Evolutionary conservation across 371 early-diverging fungal genomes (phyloP).

Genomic region (Saksenaea oblongispora): DNA sequence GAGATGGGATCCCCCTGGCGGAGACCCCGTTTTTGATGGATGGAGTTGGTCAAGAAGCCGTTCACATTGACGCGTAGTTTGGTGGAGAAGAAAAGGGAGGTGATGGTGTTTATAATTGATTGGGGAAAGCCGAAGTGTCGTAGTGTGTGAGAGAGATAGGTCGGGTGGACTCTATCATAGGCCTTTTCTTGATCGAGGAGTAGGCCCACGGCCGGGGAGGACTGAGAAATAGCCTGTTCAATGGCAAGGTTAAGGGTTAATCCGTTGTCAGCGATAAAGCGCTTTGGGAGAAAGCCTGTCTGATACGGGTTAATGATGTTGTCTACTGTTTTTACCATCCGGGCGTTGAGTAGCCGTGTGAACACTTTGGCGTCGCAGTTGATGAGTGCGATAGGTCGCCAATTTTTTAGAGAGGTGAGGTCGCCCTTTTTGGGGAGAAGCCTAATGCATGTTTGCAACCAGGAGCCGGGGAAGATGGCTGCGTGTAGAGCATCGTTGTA

Average conservation of each 20-base stretch:
- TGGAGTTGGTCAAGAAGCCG: slow-evolving; percentile 9
- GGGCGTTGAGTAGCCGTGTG: slow-evolving; percentile 14
- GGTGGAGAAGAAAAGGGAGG: slow-evolving; percentile 18
- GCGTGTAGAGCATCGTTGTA: neutral
- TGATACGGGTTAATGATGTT: slow-evolving; percentile 12
- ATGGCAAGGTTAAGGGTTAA: neutral
- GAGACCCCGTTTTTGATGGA: slow-evolving; percentile 16
- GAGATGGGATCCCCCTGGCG: slow-evolving; percentile 23
- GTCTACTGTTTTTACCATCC: neutral
- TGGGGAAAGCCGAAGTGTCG: slow-evolving; percentile 9
- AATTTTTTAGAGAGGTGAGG: slow-evolving; percentile 19
- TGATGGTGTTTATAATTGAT: neutral
- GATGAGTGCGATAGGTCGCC: slow-evolving; percentile 31
- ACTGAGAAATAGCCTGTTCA: no score
- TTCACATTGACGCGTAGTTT: slow-evolving; percentile 10
- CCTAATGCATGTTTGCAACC: slow-evolving; percentile 14
- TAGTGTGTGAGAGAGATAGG: slow-evolving; percentile 11
- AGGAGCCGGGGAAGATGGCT: slow-evolving; percentile 7
- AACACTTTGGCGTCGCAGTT: slow-evolving; percentile 30
- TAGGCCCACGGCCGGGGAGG: neutral
- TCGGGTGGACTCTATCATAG: slow-evolving; percentile 25
- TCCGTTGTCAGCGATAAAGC: slow-evolving; percentile 20
- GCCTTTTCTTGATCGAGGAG: slow-evolving; percentile 20
- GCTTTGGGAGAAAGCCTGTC: slow-evolving; percentile 17
- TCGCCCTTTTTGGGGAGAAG: slow-evolving; percentile 26